Percentiles rank a stretch among this genome's conserved stretches.
Evolutionary conservation across 1,139 yeast genomes (phyloP).

Genomic region (Meyerozyma athensensis): DNA sequence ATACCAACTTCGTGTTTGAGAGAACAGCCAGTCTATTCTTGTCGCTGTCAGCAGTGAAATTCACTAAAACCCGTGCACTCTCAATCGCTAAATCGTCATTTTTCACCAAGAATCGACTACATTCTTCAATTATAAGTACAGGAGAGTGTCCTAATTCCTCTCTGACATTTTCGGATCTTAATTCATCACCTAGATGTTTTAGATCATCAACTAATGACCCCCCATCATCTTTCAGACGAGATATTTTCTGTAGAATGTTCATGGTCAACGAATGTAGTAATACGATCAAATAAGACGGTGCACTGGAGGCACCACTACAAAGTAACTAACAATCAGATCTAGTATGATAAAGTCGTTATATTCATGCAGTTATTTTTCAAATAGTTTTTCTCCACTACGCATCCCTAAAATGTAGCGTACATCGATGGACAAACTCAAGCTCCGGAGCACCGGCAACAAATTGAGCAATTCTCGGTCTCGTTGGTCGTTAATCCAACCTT

Average conservation of each 20-base stretch:
- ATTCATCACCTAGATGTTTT: not conserved
- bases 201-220: not conserved
- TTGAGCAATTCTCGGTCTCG: conserved; percentile 78
- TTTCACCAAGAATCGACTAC: not conserved
- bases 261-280: not conserved
- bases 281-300: not conserved
- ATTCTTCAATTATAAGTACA: not conserved
- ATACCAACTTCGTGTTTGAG: not conserved
- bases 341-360: not conserved
- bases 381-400: conserved; percentile 70
- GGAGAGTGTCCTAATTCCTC: not conserved
- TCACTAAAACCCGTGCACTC: conserved; percentile 27
- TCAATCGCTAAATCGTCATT: conserved; percentile 11
- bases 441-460: conserved; percentile 73
- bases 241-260: not conserved
- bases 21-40: conserved; percentile 18
- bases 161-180: not conserved
- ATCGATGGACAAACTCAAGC: conserved; percentile 76
- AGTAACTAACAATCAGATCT: not conserved
- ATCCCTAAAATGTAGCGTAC: conserved; percentile 78
- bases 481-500: conserved; percentile 97
- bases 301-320: not conserved
- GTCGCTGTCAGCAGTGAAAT: conserved; percentile 35
- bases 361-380: conserved; percentile 30
- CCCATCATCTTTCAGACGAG: not conserved